Evolutionary conservation across 441 rosid genomes (phyloP).

Genomic region (Sinapis alba): DNA sequence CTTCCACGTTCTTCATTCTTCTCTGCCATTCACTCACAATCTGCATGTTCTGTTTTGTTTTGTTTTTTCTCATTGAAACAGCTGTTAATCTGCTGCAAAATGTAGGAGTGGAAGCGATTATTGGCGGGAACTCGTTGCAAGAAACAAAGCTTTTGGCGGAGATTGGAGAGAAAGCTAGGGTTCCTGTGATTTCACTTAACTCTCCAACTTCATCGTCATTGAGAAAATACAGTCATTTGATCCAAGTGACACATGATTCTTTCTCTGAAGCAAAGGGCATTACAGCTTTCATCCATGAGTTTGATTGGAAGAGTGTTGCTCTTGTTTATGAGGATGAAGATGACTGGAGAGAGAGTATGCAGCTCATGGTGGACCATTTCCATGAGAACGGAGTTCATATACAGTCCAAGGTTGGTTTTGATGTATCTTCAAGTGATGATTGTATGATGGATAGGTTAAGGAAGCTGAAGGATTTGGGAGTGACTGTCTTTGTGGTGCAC

Average conservation of each 20-base stretch:
- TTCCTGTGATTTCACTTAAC: slow-evolving; percentile 45
- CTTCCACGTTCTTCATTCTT: not conserved
- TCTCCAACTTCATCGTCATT: slow-evolving; percentile 20
- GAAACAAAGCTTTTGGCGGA: slow-evolving; percentile 41
- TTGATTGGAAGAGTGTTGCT: slow-evolving; percentile 39
- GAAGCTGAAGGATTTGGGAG: slow-evolving; percentile 32
- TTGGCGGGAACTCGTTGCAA: slow-evolving; percentile 34
- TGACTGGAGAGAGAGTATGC: slow-evolving; percentile 36
- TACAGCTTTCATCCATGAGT: slow-evolving; percentile 25
- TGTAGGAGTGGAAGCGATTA: slow-evolving; percentile 38
- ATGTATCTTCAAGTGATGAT: slow-evolving; percentile 20
- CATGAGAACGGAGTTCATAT: slow-evolving; percentile 25
- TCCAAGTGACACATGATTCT: slow-evolving; percentile 41
- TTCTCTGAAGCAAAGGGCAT: slow-evolving; percentile 41
- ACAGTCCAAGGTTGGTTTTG: slow-evolving; percentile 23
- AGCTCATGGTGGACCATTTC: slow-evolving; percentile 22
- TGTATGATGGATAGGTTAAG: slow-evolving; percentile 28
- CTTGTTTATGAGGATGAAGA: slow-evolving; percentile 40
- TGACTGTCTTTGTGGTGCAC: slow-evolving; percentile 46
- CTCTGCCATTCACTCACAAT: not conserved
- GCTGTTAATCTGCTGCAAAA: slow-evolving; percentile 35
- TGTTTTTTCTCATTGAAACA: not conserved
- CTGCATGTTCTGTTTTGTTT: not conserved
- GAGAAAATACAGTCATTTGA: slow-evolving; percentile 27
- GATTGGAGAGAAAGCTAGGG: slow-evolving; percentile 34